Percentiles rank a stretch among this genome's conserved stretches.
phyloP scores from a whole-genome alignment of 768 basidiomycete genomes.

The Symmetrospora coprosmae region DNA sequence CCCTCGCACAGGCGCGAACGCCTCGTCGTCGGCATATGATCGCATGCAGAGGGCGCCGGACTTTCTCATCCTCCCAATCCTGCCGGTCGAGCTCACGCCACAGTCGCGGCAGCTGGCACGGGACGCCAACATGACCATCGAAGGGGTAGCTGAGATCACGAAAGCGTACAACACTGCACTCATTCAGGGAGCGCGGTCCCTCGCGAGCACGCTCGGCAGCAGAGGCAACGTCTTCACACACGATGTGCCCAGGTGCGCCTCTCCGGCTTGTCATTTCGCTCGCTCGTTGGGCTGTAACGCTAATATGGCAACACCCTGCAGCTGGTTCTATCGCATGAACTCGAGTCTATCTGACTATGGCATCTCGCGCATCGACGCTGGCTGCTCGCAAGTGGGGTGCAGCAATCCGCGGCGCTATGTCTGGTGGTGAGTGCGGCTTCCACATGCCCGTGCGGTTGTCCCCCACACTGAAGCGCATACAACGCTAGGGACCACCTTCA shows the following conservation, averaged over 20 bases:
- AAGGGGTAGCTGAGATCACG: background rate
- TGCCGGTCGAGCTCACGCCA: constrained; percentile 12
- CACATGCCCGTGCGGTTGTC: no score
- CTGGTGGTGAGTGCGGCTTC: no score
- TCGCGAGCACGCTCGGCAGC: background rate
- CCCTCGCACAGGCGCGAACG: no score
- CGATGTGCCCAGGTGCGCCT: constrained; percentile 1
- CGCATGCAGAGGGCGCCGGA: background rate
- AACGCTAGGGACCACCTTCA: no score
- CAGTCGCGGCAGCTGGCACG: background rate
- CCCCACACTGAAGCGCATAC: no score
- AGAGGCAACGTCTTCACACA: constrained; percentile 17
- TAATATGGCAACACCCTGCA: background rate
- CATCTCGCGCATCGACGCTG: no score
- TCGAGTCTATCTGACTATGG: no score
- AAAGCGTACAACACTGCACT: constrained; percentile 5
- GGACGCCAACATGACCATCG: background rate
- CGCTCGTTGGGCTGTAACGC: background rate
- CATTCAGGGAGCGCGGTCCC: background rate
- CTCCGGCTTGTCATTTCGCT: background rate
- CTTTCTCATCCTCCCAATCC: constrained; percentile 12
- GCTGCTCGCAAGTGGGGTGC: no score
- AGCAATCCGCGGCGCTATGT: no score
- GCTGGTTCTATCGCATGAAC: constrained; percentile 4
- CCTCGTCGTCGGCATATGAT: no score